Percentiles rank a stretch among this genome's conserved stretches.
Conservation (phyloP, 1,284 basidiomycete genomes). For the Ganoderma lingzhi region DNA sequence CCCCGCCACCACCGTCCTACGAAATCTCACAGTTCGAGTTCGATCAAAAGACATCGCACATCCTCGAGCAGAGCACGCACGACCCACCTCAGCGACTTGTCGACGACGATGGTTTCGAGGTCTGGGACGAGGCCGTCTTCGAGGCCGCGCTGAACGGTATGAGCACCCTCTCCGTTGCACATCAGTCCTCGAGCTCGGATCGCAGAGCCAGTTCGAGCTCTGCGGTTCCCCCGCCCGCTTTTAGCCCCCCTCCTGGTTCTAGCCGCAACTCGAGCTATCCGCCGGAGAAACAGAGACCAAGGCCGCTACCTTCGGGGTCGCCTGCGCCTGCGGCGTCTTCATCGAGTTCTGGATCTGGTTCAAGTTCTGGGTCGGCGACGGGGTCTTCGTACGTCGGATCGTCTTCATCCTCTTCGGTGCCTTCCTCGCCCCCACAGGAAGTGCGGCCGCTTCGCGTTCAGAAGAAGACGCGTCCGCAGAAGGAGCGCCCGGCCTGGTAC, state of each 20-base stretch:
- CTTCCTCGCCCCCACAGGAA: conserved; percentile 18
- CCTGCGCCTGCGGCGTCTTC: background rate
- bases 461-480: conserved; percentile 37
- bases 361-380: conserved; percentile 11
- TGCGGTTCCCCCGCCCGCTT: conserved; percentile 2
- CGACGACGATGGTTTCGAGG: conserved; percentile 56
- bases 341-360: conserved; percentile 2
- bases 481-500: conserved; percentile 45
- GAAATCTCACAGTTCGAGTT: conserved; percentile 61
- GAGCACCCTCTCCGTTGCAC: conserved; percentile 18
- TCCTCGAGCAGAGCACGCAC: conserved; percentile 45
- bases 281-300: conserved; percentile 16
- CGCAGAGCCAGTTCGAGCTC: background rate
- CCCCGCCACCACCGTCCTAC: conserved; percentile 55
- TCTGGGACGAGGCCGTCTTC: conserved; percentile 57
- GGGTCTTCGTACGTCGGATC: conserved; percentile 11
- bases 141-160: conserved; percentile 41
- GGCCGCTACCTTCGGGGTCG: background rate
- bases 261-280: conserved; percentile 9
- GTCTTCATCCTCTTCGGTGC: conserved; percentile 16
- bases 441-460: conserved; percentile 40
- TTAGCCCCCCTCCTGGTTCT: conserved; percentile 1
- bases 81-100: conserved; percentile 37
- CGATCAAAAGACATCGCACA: conserved; percentile 59
- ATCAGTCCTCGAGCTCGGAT: background rate